Evolutionary conservation across 2,329 filamentous ascomycete genomes (phyloP).

Genomic region (Herpomyces periplanetae): DNA sequence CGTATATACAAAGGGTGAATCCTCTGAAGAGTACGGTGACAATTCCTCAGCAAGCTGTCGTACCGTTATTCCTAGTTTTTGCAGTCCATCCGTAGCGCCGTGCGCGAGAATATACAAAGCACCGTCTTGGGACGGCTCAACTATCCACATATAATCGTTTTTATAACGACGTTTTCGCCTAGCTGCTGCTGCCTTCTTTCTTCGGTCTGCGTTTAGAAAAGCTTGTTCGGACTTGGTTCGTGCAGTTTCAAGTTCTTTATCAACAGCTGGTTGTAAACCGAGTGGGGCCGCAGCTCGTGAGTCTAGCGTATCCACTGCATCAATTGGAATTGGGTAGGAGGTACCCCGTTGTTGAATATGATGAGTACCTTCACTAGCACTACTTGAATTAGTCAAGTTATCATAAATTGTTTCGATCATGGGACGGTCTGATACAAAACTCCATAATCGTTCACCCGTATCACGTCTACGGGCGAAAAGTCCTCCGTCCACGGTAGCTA

Average conservation of each 20-base stretch:
- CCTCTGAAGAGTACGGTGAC: slow-evolving; percentile 30
- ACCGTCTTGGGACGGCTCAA: slow-evolving; percentile 61
- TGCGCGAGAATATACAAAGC: slow-evolving; percentile 55
- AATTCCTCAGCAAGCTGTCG: slow-evolving; percentile 57
- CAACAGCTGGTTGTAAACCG: no score
- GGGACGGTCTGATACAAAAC: slow-evolving; percentile 38
- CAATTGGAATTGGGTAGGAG: no score
- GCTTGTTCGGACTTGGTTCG: no score
- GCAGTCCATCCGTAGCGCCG: slow-evolving; percentile 11
- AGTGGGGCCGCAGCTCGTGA: no score
- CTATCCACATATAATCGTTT: slow-evolving; percentile 71
- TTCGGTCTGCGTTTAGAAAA: no score
- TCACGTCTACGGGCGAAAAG: slow-evolving; percentile 64
- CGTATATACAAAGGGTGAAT: slow-evolving; percentile 48
- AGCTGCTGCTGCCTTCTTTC: no score
- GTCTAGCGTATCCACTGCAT: no score
- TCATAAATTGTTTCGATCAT: slow-evolving; percentile 71
- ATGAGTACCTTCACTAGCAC: slow-evolving; percentile 18
- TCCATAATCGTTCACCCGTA: slow-evolving; percentile 51
- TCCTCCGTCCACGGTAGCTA: slow-evolving; percentile 97
- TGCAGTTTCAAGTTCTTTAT: no score
- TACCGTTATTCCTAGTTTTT: slow-evolving; percentile 12
- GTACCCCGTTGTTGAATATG: no score
- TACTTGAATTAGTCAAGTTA: slow-evolving; percentile 21
- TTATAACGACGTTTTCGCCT: slow-evolving; percentile 17